Conservation (phyloP, 176 grass and related monocot species). For the Eleusine coracana region DNA sequence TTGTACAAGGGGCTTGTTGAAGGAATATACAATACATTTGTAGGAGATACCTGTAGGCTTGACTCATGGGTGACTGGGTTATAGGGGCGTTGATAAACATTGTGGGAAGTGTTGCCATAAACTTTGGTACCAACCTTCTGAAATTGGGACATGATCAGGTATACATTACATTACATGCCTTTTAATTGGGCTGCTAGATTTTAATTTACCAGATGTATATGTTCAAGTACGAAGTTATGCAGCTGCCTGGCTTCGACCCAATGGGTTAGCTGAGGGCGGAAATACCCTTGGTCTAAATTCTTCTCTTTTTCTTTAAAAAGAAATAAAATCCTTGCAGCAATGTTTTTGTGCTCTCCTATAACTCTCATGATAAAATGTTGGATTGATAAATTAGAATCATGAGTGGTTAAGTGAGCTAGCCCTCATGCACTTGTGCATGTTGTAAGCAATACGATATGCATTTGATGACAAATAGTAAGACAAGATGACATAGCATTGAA, state of each 20-base stretch:
- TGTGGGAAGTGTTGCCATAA: conserved; percentile 96
- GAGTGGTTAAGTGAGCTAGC: conserved; percentile 8
- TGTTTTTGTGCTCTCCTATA: not conserved
- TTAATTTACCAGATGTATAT: conserved; percentile 4
- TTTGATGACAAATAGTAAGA: conserved; percentile 28
- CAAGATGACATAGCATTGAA: not conserved
- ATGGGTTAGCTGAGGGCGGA: not conserved
- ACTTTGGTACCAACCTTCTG: conserved; percentile 97
- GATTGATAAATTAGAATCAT: not conserved
- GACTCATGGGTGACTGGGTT: conserved; percentile 92
- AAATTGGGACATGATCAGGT: conserved; percentile 99
- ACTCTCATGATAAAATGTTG: not conserved
- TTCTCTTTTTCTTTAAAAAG: not conserved
- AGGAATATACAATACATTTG: conserved; percentile 47
- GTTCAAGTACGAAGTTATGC: not conserved
- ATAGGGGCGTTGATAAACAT: conserved; percentile 97
- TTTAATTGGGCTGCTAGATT: conserved; percentile 23
- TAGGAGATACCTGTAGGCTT: conserved; percentile 28
- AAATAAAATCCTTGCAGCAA: not conserved
- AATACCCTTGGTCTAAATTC: not conserved
- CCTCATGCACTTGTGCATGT: not conserved
- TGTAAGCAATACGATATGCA: conserved; percentile 18
- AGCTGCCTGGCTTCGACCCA: not conserved
- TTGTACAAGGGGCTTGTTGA: conserved; percentile 29
- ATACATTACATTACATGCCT: conserved; percentile 39